Base-by-base conservation (phyloP, 495 filamentous ascomycete genomes). In the Penicillium flavigenum region DNA sequence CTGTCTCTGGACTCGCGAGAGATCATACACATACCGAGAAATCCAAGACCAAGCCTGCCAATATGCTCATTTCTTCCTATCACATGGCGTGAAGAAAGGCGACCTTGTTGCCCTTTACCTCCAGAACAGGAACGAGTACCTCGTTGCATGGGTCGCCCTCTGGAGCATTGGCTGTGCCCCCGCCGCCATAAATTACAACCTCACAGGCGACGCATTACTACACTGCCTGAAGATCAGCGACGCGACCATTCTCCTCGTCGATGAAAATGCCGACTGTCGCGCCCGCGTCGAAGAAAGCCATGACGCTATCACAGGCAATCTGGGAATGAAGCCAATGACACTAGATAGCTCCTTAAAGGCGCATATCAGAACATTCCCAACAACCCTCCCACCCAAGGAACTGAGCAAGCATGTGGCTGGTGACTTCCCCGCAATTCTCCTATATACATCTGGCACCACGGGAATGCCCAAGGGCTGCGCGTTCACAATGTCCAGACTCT, bases 361-460 rank as follows among this genome's bases (percentile, higher is more conserved):
- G 11, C 67, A 78, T n/a, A 83, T 90, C 22, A 63, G 71, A 9
- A 68, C 68, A 0, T 72, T 77, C 24, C 76, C 78, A 4, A 68
- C 79, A 0, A 75, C 74, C 32, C 64, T 81, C 17, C 82, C 83
- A 5, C 61, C 64, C 4, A 58, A 54, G 17, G 62, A 69, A 3
- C 32, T 64, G 26, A 60, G 10, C 71, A 72, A 14, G 77, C 70
- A 73, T 17, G 71, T 88, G 0, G 64, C 69, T 38, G 76, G 71
- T 0, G 67, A 70, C 11, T 83, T 74, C 50, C 83, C 87, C 0
- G 76, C 84, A 44, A 81, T 77, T 11, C 63, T 91, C 27, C 80
- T 92, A 48, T 91, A 88, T 64, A 91, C 88, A 0, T 89, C 83
- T 19, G 86, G 86, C 11, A 87, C 86, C 14, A 89, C 86, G 0